phyloP scores from a whole-genome alignment of 1,284 basidiomycete species.

The Papiliotrema nemorosa region DNA sequence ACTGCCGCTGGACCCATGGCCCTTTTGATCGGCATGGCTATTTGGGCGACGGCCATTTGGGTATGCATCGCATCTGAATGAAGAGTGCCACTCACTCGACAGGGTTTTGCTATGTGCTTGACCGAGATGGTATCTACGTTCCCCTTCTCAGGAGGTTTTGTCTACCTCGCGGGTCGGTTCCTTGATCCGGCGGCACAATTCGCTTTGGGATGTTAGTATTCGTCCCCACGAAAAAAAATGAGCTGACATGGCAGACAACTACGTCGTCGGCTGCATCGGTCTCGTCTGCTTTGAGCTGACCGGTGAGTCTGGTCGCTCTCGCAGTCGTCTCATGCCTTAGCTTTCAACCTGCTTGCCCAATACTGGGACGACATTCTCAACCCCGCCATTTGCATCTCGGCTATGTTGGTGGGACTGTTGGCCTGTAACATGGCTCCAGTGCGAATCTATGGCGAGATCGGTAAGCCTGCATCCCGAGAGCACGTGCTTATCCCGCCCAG shows the following conservation, averaged over 20 bases:
- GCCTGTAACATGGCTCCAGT: slow-evolving; percentile 50
- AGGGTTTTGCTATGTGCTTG: slow-evolving; percentile 6
- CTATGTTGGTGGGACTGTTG: slow-evolving; percentile 47
- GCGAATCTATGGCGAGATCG: slow-evolving; percentile 37
- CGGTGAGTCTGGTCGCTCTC: neutral
- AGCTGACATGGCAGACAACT: slow-evolving; percentile 10
- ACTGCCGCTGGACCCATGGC: slow-evolving; percentile 52
- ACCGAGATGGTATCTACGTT: neutral
- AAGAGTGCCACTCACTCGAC: neutral
- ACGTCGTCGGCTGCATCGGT: slow-evolving; percentile 43
- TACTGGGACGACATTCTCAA: slow-evolving; percentile 23
- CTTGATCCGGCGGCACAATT: neutral
- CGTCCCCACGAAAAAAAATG: slow-evolving; percentile 15
- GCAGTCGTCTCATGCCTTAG: no score
- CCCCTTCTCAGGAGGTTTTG: neutral
- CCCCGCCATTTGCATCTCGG: slow-evolving; percentile 50
- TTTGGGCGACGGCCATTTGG: slow-evolving; percentile 37
- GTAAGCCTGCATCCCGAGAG: no score
- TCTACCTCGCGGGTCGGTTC: neutral
- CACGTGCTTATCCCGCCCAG: no score
- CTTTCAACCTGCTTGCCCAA: slow-evolving; percentile 19
- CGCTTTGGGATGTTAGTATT: slow-evolving; percentile 2
- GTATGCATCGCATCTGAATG: slow-evolving; percentile 47
- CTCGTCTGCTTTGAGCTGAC: slow-evolving; percentile 45
- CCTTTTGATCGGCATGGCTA: slow-evolving; percentile 42